Base-by-base conservation (phyloP, 2,329 filamentous ascomycete genomes). In the Penicillium glabrum region DNA sequence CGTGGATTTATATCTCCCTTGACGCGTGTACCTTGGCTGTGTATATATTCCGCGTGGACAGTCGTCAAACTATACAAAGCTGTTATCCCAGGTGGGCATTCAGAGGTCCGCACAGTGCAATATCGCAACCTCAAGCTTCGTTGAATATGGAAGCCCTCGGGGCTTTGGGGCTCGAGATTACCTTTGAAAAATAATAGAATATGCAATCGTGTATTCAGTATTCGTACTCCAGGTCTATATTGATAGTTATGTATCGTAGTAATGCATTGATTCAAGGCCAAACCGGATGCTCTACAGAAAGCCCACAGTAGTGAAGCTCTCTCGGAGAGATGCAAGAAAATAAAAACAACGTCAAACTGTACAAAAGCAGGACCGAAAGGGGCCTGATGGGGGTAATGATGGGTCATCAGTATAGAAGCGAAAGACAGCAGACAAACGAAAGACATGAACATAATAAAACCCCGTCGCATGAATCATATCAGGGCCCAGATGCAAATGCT, bases 401-500 rank as follows among this genome's bases (percentile, higher is more conserved):
- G 48, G 57, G 61, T 65, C 63, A 60, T 63, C 50, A 65, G 45
- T 59, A 59, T 61, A 61, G 54, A 60, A 65, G 56, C 41, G 29
- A 46, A 21, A 24, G 21, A 46, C 21, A 46, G 47, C 53, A 26
- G 51, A 63, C 62, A 64, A 60, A 61, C 54, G 59, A 63, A 58
- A 58, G 54, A 59, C 56, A 62, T 58, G 53, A 50, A 53, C 50
- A 54, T 53, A 54, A 59, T 59, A 43, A 49, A 47, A 23, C 49
- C 60, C 58, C 56, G 44, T 51, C 53, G 57, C 57, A 58, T 50
- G 47, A 59, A 53, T 63, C 61, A 65, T 61, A 58, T 61, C 59
- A 63, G 46, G 51, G 51, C 56, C 58, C 60, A 62, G 58, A 67
- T 67, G 64, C 61, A 67, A 67, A 66, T 64, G 57, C 60, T 59